Base-by-base conservation (phyloP, 1,139 yeast genomes). In the Yueomyces sp. region DNA sequence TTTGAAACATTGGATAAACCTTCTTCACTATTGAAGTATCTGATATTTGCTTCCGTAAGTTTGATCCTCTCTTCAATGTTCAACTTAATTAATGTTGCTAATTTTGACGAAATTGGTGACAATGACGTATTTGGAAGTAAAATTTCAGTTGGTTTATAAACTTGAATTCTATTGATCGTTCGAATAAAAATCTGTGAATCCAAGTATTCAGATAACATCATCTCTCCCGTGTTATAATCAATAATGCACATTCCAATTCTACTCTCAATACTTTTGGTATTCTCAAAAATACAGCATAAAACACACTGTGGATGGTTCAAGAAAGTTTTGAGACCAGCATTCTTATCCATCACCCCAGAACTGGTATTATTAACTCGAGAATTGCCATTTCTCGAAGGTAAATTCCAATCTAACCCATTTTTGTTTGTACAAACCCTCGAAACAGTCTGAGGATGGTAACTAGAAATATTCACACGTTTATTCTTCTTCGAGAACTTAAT, bases 101-200 rank as follows among this genome's bases (percentile, higher is more conserved):
- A 48, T 47, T 64, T 69, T 4, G 66, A 62, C 25, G 54, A 51
- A 3, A 39, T 39, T 0, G 66, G 65, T 0, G 46, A 40, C 2
- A 55, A 25, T 4, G 62, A 60, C 2, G 57, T 43, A 8, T 46
- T 46, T 1, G 73, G 69, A 4, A 69, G 41, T 3, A 68, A 44
- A 2, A 69, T 57, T 36, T 63, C 68, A 1, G 65, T 52, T 0
- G 74, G 71, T 32, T 57, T 56, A 43, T 57, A 59, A 2, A 69
- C 59, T 27, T 62, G 61, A 0, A 70, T 42, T 45, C 67, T 68
- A 47, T 72, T 70, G 7, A 72, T 54, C 0, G 73, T 67, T 41
- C 73, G 54, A 1, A 69, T 69, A 48, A 62, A 70, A 0, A 73
- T 69, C 48, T 66, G 73, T 0, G 75, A 64, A 48, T 71, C 76